Conservation (phyloP, 768 basidiomycete species). For the Suillus subaureus region DNA sequence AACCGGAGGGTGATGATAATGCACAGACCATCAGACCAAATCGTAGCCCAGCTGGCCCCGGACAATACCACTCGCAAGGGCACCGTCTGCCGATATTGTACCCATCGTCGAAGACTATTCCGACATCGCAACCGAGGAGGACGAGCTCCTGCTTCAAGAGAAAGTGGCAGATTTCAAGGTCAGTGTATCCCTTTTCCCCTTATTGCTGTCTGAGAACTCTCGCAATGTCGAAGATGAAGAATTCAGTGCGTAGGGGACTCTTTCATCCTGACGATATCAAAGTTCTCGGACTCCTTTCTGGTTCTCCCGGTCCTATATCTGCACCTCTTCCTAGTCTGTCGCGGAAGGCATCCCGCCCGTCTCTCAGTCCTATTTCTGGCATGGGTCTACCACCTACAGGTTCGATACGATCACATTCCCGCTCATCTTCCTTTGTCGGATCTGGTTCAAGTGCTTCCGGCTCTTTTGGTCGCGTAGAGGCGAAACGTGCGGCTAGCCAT, state of each 20-base stretch:
- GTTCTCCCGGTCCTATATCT: conserved; percentile 61
- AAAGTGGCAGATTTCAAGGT: conserved; percentile 89
- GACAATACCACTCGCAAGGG: conserved; percentile 55
- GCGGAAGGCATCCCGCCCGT: conserved; percentile 55
- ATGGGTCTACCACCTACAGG: conserved; percentile 27
- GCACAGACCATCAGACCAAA: conserved; percentile 79
- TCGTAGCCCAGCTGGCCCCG: conserved; percentile 62
- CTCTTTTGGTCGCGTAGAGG: conserved; percentile 71
- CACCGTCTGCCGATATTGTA: conserved; percentile 61
- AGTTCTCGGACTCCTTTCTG: conserved; percentile 58
- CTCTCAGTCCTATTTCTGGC: conserved; percentile 46
- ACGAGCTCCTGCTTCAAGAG: conserved; percentile 65
- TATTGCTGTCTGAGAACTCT: conserved; percentile 1
- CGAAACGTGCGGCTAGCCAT: conserved; percentile 52
- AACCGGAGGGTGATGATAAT: conserved; percentile 64
- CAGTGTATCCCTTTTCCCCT: conserved; percentile 15
- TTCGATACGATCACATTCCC: conserved; percentile 48
- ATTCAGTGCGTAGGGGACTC: conserved; percentile 68
- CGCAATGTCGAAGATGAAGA: conserved; percentile 55
- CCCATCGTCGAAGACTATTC: conserved; percentile 91
- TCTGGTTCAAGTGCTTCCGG: conserved; percentile 41
- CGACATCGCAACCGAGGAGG: conserved; percentile 81
- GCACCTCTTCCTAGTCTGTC: conserved; percentile 64
- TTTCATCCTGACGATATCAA: conserved; percentile 92
- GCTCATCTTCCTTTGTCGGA: conserved; percentile 59